A percentile compares a stretch with the other conserved stretches of the same genome.
phyloP scores from a whole-genome alignment of 495 filamentous ascomycete genomes.

The Podospora pseudopauciseta region DNA sequence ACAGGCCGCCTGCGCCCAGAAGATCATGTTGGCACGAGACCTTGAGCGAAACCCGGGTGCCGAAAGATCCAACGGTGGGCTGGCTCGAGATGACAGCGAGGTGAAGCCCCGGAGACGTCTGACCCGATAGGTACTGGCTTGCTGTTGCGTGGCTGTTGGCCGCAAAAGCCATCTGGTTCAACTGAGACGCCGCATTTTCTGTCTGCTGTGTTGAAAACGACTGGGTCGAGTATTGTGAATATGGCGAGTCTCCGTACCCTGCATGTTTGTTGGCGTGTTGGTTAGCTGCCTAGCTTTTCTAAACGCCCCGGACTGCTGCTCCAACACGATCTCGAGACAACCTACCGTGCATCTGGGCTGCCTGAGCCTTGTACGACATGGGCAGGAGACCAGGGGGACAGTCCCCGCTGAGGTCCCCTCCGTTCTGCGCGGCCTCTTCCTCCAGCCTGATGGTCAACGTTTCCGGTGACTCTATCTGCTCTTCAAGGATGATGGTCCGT shows the following conservation, averaged over 20 bases:
- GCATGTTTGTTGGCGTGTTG: conserved; percentile 4
- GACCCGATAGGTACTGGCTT: conserved; percentile 50
- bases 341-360: conserved; percentile 48
- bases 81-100: conserved; percentile 64
- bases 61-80: conserved; percentile 63
- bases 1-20: conserved; percentile 27
- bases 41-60: conserved; percentile 67
- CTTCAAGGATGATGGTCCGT: conserved; percentile 49
- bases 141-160: conserved; percentile 44
- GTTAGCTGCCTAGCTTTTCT: conserved; percentile 10
- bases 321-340: conserved; percentile 7
- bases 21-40: conserved; percentile 70
- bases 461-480: conserved; percentile 48
- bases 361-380: conserved; percentile 45
- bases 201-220: conserved; percentile 38
- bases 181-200: conserved; percentile 46
- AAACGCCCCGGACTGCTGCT: conserved; percentile 21
- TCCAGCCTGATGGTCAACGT: conserved; percentile 48
- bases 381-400: conserved; percentile 51
- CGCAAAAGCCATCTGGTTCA: conserved; percentile 53
- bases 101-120: conserved; percentile 24
- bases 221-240: conserved; percentile 42
- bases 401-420: conserved; percentile 47
- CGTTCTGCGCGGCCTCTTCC: conserved; percentile 46
- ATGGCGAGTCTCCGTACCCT: conserved; percentile 52